Evolutionary conservation across 2,329 filamentous ascomycete species (phyloP), one percentile per base, ranked within the genome.

Genomic region (Aspergillus pseudoglaucus): DNA sequence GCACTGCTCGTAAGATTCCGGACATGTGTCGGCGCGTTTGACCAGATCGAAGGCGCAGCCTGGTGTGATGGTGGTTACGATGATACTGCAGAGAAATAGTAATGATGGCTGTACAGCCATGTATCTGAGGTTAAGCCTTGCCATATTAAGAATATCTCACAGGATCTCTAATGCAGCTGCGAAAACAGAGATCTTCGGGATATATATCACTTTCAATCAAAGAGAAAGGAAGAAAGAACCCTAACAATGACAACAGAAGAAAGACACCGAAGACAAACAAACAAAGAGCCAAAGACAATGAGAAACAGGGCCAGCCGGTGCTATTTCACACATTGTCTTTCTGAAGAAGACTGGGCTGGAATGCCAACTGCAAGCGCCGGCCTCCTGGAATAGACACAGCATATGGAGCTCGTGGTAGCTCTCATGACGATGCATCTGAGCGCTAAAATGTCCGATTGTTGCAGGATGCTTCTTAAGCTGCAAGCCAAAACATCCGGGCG

Each of bases 1-100:
- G 50, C 72, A 74, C 37, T 56, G 56, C n/a, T 59, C 54, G 42
- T 62, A 70, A 9, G 60, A 57, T n/a, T 47, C 53, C 3, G 68
- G 57, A 47, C 68, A 72, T 3, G 55, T 54, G n/a, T 56, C 55
- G 33, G 53, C 58, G 47, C 64, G 57, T 32, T 47, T 40, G 10
- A 58, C 42, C 14, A 68, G 47, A 9, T 49, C 43, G 7, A 55
- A 53, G 5, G 56, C 57, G 46, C 57, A 44, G 40, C 45, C 58
- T 46, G 58, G 45, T 35, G 52, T 52, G 30, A 61, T 51, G 7
- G 53, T 54, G 8, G 48, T 46, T 23, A 53, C 51, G 43, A 65
- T 42, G 12, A 62, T 38, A 30, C 51, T 48, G 10, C 64, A 41
- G 40, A 64, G 50, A 15, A 63, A 47, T n/a, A 65, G 41, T 46